Percentiles rank a stretch among this genome's conserved stretches.
These are phyloP conservation scores for Hanseniaspora pseudoguilliermondii DNA, from an alignment of 805 yeast genomes.

Conservation along the genomic window DNA sequence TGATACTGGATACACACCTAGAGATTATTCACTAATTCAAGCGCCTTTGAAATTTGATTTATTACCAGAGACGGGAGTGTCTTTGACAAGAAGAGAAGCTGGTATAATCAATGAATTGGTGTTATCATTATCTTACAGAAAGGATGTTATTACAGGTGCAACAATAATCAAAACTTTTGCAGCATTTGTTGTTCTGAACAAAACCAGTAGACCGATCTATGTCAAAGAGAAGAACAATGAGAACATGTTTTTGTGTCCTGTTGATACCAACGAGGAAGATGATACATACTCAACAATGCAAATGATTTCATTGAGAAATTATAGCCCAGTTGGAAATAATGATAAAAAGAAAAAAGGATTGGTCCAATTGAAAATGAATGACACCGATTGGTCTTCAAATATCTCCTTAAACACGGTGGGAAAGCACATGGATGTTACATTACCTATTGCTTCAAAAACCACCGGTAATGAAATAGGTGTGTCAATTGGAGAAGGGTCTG, in stretches of 20 bases:
- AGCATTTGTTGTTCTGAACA: constrained; percentile 73
- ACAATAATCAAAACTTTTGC: constrained; percentile 59
- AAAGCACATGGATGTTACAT: constrained; percentile 47
- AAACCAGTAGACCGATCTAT: constrained; percentile 55
- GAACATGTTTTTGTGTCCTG: constrained; percentile 11
- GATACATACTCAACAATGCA: constrained; percentile 38
- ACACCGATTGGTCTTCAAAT: constrained; percentile 59
- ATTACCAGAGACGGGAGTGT: constrained; percentile 41
- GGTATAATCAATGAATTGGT: constrained; percentile 56
- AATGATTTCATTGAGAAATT: constrained; percentile 61
- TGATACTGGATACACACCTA: constrained; percentile 42
- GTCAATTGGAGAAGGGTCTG: constrained; percentile 67
- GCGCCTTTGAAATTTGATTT: constrained; percentile 29
- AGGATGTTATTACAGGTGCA: constrained; percentile 37
- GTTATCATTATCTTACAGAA: constrained; percentile 52
- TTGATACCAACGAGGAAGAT: constrained; percentile 18
- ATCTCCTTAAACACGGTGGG: constrained; percentile 86
- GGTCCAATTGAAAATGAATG: constrained; percentile 52
- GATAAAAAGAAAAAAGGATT: constrained; percentile 47
- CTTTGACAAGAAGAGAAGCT: constrained; percentile 43
- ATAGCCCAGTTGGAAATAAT: constrained; percentile 21
- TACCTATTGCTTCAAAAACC: constrained; percentile 39
- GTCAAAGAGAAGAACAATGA: constrained; percentile 41
- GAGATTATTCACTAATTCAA: constrained; percentile 54
- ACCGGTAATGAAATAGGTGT: constrained; percentile 66